Evolutionary conservation across 108 stramenopile species (phyloP).

Genomic region (Discostella stelligeroides): DNA sequence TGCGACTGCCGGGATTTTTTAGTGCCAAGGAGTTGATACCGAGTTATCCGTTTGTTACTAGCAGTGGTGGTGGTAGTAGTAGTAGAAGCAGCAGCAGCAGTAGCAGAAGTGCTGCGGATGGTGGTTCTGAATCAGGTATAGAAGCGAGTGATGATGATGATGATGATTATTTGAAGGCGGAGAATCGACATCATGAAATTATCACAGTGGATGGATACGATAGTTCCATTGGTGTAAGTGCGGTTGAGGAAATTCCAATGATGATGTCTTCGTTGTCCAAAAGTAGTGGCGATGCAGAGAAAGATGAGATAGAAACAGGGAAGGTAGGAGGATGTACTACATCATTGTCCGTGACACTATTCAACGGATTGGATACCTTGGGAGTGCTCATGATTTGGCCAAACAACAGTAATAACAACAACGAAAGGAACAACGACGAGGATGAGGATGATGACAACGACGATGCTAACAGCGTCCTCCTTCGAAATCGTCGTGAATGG

Average conservation of each 20-base stretch:
- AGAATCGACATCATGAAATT: constrained; percentile 3
- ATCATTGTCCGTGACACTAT: constrained; percentile 77
- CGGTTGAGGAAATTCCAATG: constrained; percentile 44
- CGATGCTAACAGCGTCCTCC: neutral
- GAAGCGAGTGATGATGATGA: neutral
- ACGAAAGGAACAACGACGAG: constrained; percentile 20
- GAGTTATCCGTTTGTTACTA: constrained; percentile 47
- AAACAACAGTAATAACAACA: constrained; percentile 19
- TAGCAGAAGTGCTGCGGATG: constrained; percentile 2
- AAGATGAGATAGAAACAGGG: neutral
- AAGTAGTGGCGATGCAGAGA: no score
- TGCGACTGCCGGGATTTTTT: constrained; percentile 45
- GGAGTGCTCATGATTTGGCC: constrained; percentile 53
- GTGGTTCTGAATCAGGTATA: neutral
- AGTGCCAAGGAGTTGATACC: constrained; percentile 48
- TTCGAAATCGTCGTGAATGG: neutral
- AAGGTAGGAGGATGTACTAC: constrained; percentile 3
- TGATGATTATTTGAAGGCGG: neutral
- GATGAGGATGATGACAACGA: neutral
- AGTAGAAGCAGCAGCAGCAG: neutral
- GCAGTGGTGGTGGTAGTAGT: neutral
- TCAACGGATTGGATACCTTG: constrained; percentile 79
- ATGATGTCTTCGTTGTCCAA: neutral
- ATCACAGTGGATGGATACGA: constrained; percentile 23
- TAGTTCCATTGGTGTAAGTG: constrained; percentile 47